These are phyloP conservation scores for Actinomortierella wolfii DNA, from an alignment of 371 early-diverging fungal genomes.

Conservation along the genomic window DNA sequence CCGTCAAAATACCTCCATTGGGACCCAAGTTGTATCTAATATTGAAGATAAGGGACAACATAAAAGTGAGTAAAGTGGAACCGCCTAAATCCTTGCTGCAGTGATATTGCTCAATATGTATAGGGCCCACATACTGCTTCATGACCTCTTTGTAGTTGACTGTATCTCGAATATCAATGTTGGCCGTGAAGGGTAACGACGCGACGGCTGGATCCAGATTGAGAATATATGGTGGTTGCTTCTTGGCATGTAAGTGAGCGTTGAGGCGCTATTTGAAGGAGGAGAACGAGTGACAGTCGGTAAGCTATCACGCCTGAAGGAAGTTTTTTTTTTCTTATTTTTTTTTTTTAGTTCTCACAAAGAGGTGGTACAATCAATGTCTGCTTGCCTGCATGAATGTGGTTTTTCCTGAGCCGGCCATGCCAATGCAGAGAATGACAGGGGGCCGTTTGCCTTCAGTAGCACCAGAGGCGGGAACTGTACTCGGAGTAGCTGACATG, in stretches of 20 bases:
- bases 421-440: slow-evolving; percentile 90
- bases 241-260: slow-evolving; percentile 80
- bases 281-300: too few relatives aligned
- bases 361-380: neutral
- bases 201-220: slow-evolving; percentile 99
- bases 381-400: slow-evolving; percentile 93
- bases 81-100: neutral
- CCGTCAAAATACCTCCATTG: slow-evolving; percentile 98
- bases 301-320: neutral
- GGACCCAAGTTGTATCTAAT: slow-evolving; percentile 95
- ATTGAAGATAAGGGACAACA: neutral
- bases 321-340: neutral
- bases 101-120: neutral
- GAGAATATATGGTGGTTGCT: slow-evolving; percentile 85
- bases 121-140: slow-evolving; percentile 81
- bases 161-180: slow-evolving; percentile 98
- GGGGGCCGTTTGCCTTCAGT: slow-evolving; percentile 66
- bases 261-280: slow-evolving; percentile 75
- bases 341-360: neutral
- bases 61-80: neutral
- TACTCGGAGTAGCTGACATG: slow-evolving; percentile 3
- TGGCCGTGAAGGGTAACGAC: slow-evolving; percentile 91
- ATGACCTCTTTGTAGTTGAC: slow-evolving; percentile 99
- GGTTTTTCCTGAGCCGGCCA: slow-evolving; percentile 99
- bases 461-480: slow-evolving; percentile 10